Evolutionary conservation across 225 moss, liverwort and hornwort species (phyloP), one percentile per base, ranked within the genome.

Genomic region (Marchantia polymorpha): DNA sequence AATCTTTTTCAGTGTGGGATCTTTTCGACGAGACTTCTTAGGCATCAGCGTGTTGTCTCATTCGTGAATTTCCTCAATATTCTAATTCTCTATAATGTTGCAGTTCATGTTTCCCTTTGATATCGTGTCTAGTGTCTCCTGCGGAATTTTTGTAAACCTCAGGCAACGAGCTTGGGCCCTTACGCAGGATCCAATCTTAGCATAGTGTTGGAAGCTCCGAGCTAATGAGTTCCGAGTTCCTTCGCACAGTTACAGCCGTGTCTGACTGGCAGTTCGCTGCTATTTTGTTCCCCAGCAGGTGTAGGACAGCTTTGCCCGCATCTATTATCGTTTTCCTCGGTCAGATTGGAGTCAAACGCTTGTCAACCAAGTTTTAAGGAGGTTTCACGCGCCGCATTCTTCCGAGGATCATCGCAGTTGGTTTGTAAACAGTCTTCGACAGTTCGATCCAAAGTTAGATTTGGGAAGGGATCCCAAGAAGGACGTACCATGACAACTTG

Each of bases 251-350:
- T 29, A 23, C 73, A 53, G 58, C 76, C 25, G 76, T 10, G 10
- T 19, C 60, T 76, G 59, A 76, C 20, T 59, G 46, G 46, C 25
- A 22, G 15, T 39, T 48, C n/a, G 67, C 60, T 52, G 46, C 5
- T 70, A 56, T 74, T 75, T n/a, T 79, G 20, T 71, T 55, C 75
- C 79, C 46, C 83, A 86, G 81, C 75, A 47, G 64, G 69, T 75
- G 83, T 79, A 83, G 86, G 79, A 75, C 83, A 83, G 76, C 78
- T 83, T 58, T 78, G 81, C 77, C 78, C 69, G 51, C 56, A 77
- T 48, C 64, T 23, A 23, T 64, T 86, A 49, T 78, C 78, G 69
- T 25, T 81, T 68, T 64, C 83, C 54, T 78, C 74, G 59, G 54
- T 75, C 16, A 72, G 49, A 78, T 71, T 78, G 69, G 63, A 76